Conservation (phyloP, 495 filamentous ascomycete species). For the Tuber indicum region DNA sequence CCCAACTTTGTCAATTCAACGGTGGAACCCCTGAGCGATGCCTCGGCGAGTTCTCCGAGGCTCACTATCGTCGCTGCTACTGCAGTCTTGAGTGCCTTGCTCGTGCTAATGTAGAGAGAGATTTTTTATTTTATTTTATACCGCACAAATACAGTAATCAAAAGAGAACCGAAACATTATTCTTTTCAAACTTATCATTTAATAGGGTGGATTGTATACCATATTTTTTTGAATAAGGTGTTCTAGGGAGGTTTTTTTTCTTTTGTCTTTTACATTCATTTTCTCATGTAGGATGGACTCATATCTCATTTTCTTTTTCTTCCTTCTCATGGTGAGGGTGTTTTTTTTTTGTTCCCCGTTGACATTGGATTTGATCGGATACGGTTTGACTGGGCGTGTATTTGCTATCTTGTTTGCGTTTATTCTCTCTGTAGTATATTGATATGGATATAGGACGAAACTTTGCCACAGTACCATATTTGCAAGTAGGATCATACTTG, state of each 20-base stretch:
- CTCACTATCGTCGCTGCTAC: neutral
- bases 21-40: slow-evolving; percentile 4
- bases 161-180: neutral
- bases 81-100: neutral
- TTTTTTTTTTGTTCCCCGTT: neutral
- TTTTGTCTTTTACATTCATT: neutral
- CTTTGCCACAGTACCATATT: neutral
- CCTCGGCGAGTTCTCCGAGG: neutral
- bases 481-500: neutral
- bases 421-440: neutral
- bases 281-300: neutral
- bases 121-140: neutral
- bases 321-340: neutral
- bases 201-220: neutral
- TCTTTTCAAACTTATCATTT: neutral
- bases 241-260: neutral
- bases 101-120: neutral
- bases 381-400: neutral
- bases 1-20: slow-evolving; percentile 29
- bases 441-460: neutral
- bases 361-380: neutral
- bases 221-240: neutral
- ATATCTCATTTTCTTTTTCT: neutral
- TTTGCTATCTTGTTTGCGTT: neutral
- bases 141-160: neutral